Evolutionary conservation across 1,139 yeast species (phyloP), one percentile per base, ranked within the genome.

Genomic region (Debaryomycetaceae sp.): DNA sequence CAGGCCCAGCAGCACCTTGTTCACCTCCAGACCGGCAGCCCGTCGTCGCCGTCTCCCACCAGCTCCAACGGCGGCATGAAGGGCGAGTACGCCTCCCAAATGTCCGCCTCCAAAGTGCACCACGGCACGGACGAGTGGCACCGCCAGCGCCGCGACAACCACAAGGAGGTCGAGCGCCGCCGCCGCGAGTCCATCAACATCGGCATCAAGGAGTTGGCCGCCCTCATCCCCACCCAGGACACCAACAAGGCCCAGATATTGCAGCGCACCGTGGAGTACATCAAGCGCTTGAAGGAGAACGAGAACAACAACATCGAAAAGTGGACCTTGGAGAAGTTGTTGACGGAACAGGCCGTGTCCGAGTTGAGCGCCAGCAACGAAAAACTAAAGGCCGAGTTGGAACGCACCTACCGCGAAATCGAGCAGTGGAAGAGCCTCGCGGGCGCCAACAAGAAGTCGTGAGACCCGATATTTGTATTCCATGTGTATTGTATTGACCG

Each of bases 161-260:
- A 90, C 61, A 90, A 90, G 56, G 98, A 92, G 57, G 98, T 90
- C 19, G 99, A 90, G 59, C 73, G 96, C 48, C 76, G 97, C 45
- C 77, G 99, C 50, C 75, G 99, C 46, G 96, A 90, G 50, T 76
- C 80, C 29, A 90, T 90, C 50, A 90, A 87, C 55, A 67, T 70
- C 30, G 97, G 97, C 10, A 87, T 90, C 49, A 78, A 77, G 45
- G 86, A 78, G 45, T 68, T 90, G 43, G 83, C 94, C 24, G 73
- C 73, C 27, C 61, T 82, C 34, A 76, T 90, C 32, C 97, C 97
- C 13, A 78, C 87, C 22, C 75, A 81, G 34, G 97, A 87, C 53
- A 76, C 90, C 35, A 87, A 87, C 55, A 90, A 90, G 64, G 81
- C 96, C 13, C 90, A 85, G 51, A 82, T 87, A 35, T 66, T 90